Evolutionary conservation across 2,329 filamentous ascomycete species (phyloP).

Genomic region (Arthrobotrys musiformis): DNA sequence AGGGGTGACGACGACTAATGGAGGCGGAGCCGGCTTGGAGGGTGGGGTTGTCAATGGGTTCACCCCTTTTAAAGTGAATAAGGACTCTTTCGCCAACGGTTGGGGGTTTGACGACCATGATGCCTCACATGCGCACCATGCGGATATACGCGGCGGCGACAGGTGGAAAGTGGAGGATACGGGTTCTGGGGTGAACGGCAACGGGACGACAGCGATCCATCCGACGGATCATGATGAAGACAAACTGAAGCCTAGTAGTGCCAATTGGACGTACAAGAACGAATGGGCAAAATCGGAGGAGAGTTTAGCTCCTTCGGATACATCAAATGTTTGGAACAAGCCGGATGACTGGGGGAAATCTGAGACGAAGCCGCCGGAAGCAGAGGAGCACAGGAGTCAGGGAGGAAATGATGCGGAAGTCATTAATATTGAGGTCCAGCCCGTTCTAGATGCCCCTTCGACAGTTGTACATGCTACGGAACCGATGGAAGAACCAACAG

Average conservation of each 20-base stretch:
- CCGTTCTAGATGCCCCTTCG: not conserved
- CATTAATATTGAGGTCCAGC: conserved; percentile 1
- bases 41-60: conserved; percentile 30
- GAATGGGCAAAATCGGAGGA: conserved; percentile 53
- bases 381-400: not conserved
- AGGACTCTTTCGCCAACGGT: conserved; percentile 42
- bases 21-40: not conserved
- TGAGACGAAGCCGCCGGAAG: conserved; percentile 20
- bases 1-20: conserved; percentile 20
- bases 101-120: conserved; percentile 46
- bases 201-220: not conserved
- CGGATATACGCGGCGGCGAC: conserved; percentile 23
- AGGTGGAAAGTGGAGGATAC: conserved; percentile 6
- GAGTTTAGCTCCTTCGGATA: conserved; percentile 36
- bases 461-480: conserved; percentile 4
- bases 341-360: conserved; percentile 26
- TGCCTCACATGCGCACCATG: conserved; percentile 11
- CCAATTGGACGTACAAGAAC: conserved; percentile 47
- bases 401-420: not conserved
- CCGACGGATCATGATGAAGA: conserved; percentile 7
- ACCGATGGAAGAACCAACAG: not conserved
- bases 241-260: conserved; percentile 40
- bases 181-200: not conserved
- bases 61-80: conserved; percentile 32
- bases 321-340: conserved; percentile 44